Evolutionary conservation across 2,329 filamentous ascomycete species (phyloP).

Genomic region (Fusarium succisae): DNA sequence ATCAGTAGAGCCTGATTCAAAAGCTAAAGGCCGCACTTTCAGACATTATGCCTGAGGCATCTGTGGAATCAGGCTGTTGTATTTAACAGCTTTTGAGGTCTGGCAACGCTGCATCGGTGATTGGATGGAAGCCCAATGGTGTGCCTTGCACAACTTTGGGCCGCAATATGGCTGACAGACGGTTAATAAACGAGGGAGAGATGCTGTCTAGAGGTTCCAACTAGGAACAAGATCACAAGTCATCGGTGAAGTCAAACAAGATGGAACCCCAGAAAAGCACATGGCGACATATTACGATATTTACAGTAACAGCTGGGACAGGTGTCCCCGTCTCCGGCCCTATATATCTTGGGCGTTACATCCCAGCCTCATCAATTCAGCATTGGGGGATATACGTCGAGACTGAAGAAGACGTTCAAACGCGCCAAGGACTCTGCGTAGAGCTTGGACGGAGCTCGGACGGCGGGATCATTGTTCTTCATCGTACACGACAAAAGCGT

Average conservation of each 20-base stretch:
- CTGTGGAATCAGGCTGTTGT: neutral
- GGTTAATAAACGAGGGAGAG: neutral
- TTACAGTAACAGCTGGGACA: neutral
- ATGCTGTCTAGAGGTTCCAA: neutral
- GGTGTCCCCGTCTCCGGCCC: neutral
- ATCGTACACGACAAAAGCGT: neutral
- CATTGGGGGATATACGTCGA: neutral
- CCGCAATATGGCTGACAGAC: neutral
- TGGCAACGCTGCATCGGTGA: neutral
- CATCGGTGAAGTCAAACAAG: neutral
- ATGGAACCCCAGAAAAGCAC: neutral
- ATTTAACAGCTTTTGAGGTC: neutral
- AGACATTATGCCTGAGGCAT: neutral
- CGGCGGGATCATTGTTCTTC: neutral
- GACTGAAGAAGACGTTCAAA: neutral
- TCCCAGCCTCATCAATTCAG: neutral
- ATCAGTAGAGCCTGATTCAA: neutral
- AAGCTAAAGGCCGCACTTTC: accelerated
- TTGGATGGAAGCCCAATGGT: neutral
- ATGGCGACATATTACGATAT: neutral
- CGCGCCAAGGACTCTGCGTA: neutral
- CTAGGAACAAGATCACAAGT: accelerated
- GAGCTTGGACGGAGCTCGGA: neutral
- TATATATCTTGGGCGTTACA: neutral
- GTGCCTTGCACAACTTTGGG: neutral